A percentile compares a stretch with the other conserved stretches of the same genome.
Conservation (phyloP, 2,329 filamentous ascomycete species). For the Claviceps citrina region DNA sequence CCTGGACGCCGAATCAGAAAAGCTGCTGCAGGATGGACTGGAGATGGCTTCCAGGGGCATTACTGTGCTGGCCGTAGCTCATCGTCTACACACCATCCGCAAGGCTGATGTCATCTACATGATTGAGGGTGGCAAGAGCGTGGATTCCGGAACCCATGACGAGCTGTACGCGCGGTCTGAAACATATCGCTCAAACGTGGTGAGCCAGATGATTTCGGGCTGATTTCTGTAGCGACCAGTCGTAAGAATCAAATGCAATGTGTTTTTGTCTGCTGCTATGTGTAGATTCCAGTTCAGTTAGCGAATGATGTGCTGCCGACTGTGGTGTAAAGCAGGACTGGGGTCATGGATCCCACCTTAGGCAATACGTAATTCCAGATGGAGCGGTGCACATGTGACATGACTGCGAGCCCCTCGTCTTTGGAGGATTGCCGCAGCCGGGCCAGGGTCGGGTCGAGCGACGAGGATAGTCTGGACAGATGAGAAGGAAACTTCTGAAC, state of each 20-base stretch:
- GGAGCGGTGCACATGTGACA: too few relatives aligned
- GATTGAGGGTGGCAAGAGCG: constrained; percentile 28
- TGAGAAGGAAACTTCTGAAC: too few relatives aligned
- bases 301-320: not conserved
- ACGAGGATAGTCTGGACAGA: too few relatives aligned
- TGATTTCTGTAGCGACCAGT: not conserved
- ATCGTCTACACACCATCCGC: constrained; percentile 83
- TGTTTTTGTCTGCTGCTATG: too few relatives aligned
- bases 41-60: constrained; percentile 27
- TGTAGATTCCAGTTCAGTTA: too few relatives aligned
- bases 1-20: constrained; percentile 37
- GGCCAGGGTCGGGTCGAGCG: too few relatives aligned
- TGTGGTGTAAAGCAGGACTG: not conserved
- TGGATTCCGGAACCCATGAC: constrained; percentile 13
- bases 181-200: constrained; percentile 1
- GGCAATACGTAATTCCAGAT: not conserved
- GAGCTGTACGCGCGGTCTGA: not conserved
- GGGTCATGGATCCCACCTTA: not conserved
- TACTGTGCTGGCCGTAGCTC: constrained; percentile 62
- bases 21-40: constrained; percentile 41
- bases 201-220: constrained; percentile 1
- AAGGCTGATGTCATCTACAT: constrained; percentile 47
- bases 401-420: too few relatives aligned
- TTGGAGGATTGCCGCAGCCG: too few relatives aligned
- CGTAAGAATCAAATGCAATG: too few relatives aligned